phyloP scores from a whole-genome alignment of 2,329 filamentous ascomycete species.

The Aspergillus sp. region DNA sequence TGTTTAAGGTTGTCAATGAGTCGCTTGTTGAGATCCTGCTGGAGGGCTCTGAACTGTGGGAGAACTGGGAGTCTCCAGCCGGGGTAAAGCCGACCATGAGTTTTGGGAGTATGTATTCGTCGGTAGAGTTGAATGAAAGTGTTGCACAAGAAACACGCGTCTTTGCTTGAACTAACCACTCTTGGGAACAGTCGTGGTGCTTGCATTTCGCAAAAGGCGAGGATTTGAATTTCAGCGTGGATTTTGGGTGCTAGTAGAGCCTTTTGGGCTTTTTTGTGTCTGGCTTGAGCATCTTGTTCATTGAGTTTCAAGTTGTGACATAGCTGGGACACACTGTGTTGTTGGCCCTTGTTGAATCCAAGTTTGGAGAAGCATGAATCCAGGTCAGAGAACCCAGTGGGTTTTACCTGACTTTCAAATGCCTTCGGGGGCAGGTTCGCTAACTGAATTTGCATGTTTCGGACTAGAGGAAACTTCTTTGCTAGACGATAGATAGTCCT shows the following conservation, averaged over 20 bases:
- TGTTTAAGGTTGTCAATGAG: not conserved
- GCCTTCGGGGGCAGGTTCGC: too few species aligned
- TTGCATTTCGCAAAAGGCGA: slow-evolving; percentile 22
- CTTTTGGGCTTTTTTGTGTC: too few species aligned
- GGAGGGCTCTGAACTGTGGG: slow-evolving; percentile 1
- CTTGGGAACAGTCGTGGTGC: slow-evolving; percentile 11
- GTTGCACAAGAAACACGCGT: slow-evolving; percentile 26
- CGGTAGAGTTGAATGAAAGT: slow-evolving; percentile 14
- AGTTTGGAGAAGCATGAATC: too few species aligned
- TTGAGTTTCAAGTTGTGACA: not conserved
- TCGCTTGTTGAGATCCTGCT: not conserved
- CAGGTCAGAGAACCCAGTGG: too few species aligned
- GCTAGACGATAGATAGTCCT: too few species aligned
- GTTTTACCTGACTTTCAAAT: too few species aligned
- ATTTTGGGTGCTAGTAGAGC: slow-evolving; percentile 1
- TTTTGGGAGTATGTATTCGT: slow-evolving; percentile 18
- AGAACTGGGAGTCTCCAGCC: slow-evolving; percentile 16
- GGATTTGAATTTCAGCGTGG: slow-evolving; percentile 23
- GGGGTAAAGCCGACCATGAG: slow-evolving; percentile 21
- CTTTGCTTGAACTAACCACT: slow-evolving; percentile 26
- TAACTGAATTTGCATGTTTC: too few species aligned
- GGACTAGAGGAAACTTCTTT: too few species aligned
- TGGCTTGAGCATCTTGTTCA: too few species aligned
- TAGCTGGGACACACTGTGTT: too few species aligned
- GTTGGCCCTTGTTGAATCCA: too few species aligned